These are phyloP conservation scores for Prototheca wickerhamii DNA, from an alignment of 163 green algal genomes.

Conservation along the genomic window DNA sequence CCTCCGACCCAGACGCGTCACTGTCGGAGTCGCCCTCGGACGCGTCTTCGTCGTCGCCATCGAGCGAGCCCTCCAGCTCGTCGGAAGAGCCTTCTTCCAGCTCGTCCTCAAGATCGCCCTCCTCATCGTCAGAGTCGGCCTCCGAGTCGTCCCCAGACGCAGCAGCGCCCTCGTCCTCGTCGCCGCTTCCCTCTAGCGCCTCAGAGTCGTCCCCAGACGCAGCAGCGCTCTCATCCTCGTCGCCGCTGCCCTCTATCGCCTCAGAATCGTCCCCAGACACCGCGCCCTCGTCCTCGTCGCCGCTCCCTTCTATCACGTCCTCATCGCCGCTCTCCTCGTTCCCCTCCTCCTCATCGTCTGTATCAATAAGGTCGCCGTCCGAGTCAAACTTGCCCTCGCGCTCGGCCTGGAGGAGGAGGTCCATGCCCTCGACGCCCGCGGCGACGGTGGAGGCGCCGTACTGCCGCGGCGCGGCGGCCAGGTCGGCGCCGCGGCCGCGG, in stretches of 20 bases:
- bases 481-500: conserved; percentile 45
- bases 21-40: conserved; percentile 18
- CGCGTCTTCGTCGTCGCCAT: conserved; percentile 22
- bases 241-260: conserved; percentile 19
- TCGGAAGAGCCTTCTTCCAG: conserved; percentile 13
- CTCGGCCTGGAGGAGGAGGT: conserved; percentile 70
- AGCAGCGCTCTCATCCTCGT: conserved; percentile 10
- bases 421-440: conserved; percentile 69
- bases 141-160: conserved; percentile 2
- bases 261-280: too few species aligned
- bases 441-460: conserved; percentile 44
- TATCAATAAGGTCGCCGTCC: conserved; percentile 28
- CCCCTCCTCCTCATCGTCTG: conserved; percentile 42
- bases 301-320: conserved; percentile 2
- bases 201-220: conserved; percentile 9
- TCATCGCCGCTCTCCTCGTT: conserved; percentile 7
- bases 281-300: conserved; percentile 8
- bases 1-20: conserved; percentile 13
- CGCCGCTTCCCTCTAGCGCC: conserved; percentile 19
- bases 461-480: conserved; percentile 24
- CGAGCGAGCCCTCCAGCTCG: conserved; percentile 9
- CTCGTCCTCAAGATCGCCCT: conserved; percentile 17
- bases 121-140: conserved; percentile 14
- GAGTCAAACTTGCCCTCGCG: conserved; percentile 25
- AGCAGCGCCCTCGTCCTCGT: conserved; percentile 10